These are phyloP conservation scores for Chytriomyces confervae DNA, from an alignment of 192 early-diverging fungal genomes.

Conservation along the genomic window DNA sequence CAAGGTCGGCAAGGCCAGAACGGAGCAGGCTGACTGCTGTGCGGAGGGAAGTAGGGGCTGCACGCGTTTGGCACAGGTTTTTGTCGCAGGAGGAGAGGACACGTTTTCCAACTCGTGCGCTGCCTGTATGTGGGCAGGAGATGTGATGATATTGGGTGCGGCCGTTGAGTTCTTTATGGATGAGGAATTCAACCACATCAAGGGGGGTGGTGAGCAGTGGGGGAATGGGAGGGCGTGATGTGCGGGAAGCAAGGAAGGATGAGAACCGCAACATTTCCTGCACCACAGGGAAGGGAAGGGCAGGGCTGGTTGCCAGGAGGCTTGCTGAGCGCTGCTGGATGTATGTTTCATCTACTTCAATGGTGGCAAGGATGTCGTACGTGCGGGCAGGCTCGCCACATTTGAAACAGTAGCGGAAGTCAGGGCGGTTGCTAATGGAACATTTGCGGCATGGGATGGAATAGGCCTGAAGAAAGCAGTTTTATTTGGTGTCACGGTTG, in stretches of 20 bases:
- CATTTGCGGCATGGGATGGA: background rate
- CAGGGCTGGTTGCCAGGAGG: background rate
- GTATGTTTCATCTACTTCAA: background rate
- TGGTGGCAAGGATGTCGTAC: background rate
- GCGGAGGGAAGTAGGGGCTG: background rate
- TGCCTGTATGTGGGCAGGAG: no score
- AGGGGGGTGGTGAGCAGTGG: background rate
- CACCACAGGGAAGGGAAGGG: background rate
- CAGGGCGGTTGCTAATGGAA: background rate
- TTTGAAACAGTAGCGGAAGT: background rate
- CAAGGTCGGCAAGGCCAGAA: background rate
- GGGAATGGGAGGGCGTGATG: background rate
- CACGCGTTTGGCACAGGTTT: background rate
- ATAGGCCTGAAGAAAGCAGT: background rate
- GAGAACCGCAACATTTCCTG: background rate
- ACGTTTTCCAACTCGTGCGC: background rate
- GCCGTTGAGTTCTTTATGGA: no score
- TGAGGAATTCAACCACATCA: no score
- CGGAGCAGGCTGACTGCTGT: background rate
- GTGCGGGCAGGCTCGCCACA: background rate
- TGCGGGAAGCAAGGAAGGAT: background rate
- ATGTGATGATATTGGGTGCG: no score
- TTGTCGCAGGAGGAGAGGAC: background rate
- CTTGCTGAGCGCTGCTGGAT: background rate
- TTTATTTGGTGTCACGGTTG: background rate